Percentiles rank a stretch among this genome's conserved stretches.
phyloP scores from a whole-genome alignment of 1,139 yeast genomes.

The Lodderomyces theae region DNA sequence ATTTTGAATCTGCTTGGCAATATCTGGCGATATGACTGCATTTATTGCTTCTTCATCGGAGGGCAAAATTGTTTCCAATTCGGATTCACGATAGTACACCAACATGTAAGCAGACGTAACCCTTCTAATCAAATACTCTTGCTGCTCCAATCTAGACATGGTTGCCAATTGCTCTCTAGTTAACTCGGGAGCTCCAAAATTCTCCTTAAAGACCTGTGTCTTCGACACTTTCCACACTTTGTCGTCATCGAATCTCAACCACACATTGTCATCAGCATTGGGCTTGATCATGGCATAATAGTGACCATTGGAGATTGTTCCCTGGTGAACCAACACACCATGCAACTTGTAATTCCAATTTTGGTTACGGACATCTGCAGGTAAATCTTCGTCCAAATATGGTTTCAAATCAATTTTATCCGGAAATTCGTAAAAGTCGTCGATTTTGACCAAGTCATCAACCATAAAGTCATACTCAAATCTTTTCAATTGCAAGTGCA shows the following conservation, averaged over 20 bases:
- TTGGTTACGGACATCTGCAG: slow-evolving; percentile 41
- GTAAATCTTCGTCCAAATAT: slow-evolving; percentile 63
- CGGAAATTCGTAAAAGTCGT: slow-evolving; percentile 90
- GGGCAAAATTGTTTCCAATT: slow-evolving; percentile 57
- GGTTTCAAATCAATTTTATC: slow-evolving; percentile 78
- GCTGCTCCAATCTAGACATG: slow-evolving; percentile 58
- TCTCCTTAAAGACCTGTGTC: slow-evolving; percentile 85
- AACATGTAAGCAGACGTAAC: slow-evolving; percentile 97
- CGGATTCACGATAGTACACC: slow-evolving; percentile 77
- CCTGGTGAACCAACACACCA: slow-evolving; percentile 94
- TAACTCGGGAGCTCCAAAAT: slow-evolving; percentile 76
- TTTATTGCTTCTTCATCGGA: slow-evolving; percentile 47
- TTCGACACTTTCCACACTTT: slow-evolving; percentile 84
- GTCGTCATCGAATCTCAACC: slow-evolving; percentile 96
- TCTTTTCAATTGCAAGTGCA: slow-evolving; percentile 88
- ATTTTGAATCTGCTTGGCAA: slow-evolving; percentile 59
- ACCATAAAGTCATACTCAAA: slow-evolving; percentile 92
- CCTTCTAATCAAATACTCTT: slow-evolving; percentile 63
- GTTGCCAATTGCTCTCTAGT: slow-evolving; percentile 45
- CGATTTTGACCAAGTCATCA: slow-evolving; percentile 86
- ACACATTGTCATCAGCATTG: slow-evolving; percentile 52
- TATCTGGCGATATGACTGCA: slow-evolving; percentile 58
- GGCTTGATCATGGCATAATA: slow-evolving; percentile 94
- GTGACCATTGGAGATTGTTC: slow-evolving; percentile 94
- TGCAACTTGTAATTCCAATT: slow-evolving; percentile 81